A percentile compares a stretch with the other conserved stretches of the same genome.
Evolutionary conservation across 106 monocot genomes (phyloP).

Genomic region (Allium sativum): DNA sequence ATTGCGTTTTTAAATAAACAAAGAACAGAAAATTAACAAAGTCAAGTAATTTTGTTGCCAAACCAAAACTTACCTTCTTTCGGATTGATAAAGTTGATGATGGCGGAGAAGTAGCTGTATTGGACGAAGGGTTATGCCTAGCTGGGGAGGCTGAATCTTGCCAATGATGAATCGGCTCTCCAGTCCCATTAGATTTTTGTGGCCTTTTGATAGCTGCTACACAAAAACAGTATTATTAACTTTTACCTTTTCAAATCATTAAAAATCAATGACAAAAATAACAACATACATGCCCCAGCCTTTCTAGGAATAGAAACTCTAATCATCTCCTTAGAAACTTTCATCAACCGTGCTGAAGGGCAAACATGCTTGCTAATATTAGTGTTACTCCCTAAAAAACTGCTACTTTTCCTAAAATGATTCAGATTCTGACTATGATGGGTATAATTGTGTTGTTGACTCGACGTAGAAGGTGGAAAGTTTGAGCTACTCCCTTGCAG

Average conservation of each 20-base stretch:
- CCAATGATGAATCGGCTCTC: slow-evolving; percentile 36
- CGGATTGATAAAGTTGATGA: slow-evolving; percentile 51
- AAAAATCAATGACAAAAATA: too few relatives aligned
- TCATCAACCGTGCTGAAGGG: slow-evolving; percentile 35
- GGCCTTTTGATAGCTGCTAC: slow-evolving; percentile 76
- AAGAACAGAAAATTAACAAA: slow-evolving; percentile 1
- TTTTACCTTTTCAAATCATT: too few relatives aligned
- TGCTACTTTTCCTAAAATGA: slow-evolving; percentile 35
- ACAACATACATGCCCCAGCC: slow-evolving; percentile 61
- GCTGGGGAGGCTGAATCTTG: slow-evolving; percentile 64
- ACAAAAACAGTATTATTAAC: too few relatives aligned
- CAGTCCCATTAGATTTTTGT: slow-evolving; percentile 56
- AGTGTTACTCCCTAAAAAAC: too few relatives aligned
- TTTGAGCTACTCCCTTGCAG: slow-evolving; percentile 9
- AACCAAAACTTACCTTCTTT: slow-evolving; percentile 49
- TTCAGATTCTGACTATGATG: too few relatives aligned
- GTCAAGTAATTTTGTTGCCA: not conserved
- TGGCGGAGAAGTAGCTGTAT: too few relatives aligned
- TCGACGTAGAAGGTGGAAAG: slow-evolving; percentile 9
- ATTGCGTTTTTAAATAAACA: not conserved
- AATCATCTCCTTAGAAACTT: slow-evolving; percentile 80
- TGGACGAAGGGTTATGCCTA: slow-evolving; percentile 42
- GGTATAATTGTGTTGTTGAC: slow-evolving; percentile 8
- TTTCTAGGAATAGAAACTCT: slow-evolving; percentile 76
- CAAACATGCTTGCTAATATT: slow-evolving; percentile 26